Evolutionary conservation across 139 green algal species (phyloP).

Genomic region (Asterochloris sp.): DNA sequence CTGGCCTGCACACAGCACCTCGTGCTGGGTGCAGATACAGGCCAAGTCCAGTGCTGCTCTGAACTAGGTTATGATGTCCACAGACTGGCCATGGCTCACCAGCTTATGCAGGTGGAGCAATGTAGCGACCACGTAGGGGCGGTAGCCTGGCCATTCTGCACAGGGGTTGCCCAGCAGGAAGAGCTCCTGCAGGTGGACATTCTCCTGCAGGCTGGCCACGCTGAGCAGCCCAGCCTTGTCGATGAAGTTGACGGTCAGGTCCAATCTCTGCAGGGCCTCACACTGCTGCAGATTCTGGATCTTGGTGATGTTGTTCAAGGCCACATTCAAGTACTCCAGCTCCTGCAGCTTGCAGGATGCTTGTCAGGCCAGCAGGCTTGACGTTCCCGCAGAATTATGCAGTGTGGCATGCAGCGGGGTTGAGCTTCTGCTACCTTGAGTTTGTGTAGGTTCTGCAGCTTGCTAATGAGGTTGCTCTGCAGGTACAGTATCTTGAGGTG

Average conservation of each 20-base stretch:
- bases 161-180: constrained; percentile 90
- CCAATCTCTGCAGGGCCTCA: constrained; percentile 85
- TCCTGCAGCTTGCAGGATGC: constrained; percentile 55
- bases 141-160: constrained; percentile 70
- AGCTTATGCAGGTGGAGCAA: constrained; percentile 66
- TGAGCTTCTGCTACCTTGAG: constrained; percentile 63
- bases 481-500: constrained; percentile 87
- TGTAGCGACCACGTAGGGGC: constrained; percentile 73
- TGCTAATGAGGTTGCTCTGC: constrained; percentile 89
- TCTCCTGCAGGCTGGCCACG: constrained; percentile 42
- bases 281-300: constrained; percentile 87
- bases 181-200: constrained; percentile 57
- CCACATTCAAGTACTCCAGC: constrained; percentile 89
- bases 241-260: constrained; percentile 92
- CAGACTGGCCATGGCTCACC: constrained; percentile 27
- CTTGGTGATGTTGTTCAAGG: constrained; percentile 87
- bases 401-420: background rate
- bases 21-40: no score
- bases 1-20: no score
- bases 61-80: background rate
- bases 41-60: no score
- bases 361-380: background rate
- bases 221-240: constrained; percentile 42
- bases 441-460: constrained; percentile 83
- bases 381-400: background rate